Evolutionary conservation across 495 filamentous ascomycete species (phyloP).

Genomic region (Sordaria brevicollis): DNA sequence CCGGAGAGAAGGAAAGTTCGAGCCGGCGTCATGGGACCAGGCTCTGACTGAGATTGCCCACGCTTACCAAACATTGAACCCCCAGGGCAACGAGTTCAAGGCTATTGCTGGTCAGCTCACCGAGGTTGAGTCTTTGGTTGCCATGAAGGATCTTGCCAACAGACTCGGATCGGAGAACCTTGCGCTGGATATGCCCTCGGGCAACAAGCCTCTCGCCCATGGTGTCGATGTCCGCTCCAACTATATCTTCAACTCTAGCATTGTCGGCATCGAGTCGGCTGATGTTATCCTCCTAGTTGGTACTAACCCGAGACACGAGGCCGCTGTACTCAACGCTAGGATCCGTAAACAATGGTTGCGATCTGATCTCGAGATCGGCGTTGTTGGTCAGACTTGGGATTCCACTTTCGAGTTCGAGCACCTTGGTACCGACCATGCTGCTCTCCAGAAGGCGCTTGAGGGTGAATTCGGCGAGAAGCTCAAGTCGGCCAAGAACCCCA

Average conservation of each 20-base stretch:
- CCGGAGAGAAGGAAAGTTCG: constrained; percentile 76
- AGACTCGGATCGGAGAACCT: constrained; percentile 93
- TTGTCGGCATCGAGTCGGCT: constrained; percentile 85
- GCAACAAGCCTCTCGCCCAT: constrained; percentile 75
- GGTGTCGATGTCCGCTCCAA: constrained; percentile 90
- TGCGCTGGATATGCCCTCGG: constrained; percentile 79
- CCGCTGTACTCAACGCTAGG: constrained; percentile 86
- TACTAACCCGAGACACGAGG: constrained; percentile 90
- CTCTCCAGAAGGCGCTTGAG: constrained; percentile 75
- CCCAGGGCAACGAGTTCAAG: constrained; percentile 89
- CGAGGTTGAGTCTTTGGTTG: constrained; percentile 86
- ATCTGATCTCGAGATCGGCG: constrained; percentile 84
- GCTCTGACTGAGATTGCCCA: constrained; percentile 75
- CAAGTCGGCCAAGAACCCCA: constrained; percentile 73
- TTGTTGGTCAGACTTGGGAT: constrained; percentile 84
- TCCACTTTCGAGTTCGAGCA: constrained; percentile 91
- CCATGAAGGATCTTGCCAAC: constrained; percentile 94
- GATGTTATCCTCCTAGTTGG: constrained; percentile 87
- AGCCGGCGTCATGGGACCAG: constrained; percentile 88
- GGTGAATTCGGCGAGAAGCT: constrained; percentile 89
- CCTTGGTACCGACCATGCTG: constrained; percentile 63
- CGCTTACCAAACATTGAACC: constrained; percentile 62
- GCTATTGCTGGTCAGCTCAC: constrained; percentile 82
- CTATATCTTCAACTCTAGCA: constrained; percentile 92
- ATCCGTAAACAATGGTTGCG: constrained; percentile 97